phyloP scores from a whole-genome alignment of 805 yeast genomes.

The Pichia membranifaciens region DNA sequence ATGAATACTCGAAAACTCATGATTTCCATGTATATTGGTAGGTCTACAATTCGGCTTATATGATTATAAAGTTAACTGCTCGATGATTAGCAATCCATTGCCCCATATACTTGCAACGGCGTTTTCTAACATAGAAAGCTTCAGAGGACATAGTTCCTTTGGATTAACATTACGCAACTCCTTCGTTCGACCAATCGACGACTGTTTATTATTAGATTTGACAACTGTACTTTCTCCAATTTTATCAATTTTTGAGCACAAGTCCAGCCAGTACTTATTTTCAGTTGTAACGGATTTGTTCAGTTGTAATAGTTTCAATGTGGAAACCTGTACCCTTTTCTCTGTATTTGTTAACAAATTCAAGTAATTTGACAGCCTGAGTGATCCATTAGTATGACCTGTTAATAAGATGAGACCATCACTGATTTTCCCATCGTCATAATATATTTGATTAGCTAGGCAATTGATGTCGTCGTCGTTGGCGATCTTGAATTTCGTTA shows the following conservation, averaged over 20 bases:
- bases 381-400: conserved; percentile 19
- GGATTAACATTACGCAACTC: conserved; percentile 13
- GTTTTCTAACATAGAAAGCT: conserved; percentile 11
- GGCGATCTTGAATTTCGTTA: conserved; percentile 9
- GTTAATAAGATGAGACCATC: conserved; percentile 9
- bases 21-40: conserved; percentile 22
- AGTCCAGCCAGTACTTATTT: conserved; percentile 21
- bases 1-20: conserved; percentile 13
- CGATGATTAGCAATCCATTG: conserved; percentile 28
- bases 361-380: conserved; percentile 15
- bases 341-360: conserved; percentile 9
- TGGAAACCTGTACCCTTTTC: conserved; percentile 12
- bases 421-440: not conserved
- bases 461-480: conserved; percentile 13
- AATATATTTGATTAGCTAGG: conserved; percentile 5
- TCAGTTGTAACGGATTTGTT: conserved; percentile 13
- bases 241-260: conserved; percentile 14
- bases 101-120: conserved; percentile 23
- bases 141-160: conserved; percentile 12
- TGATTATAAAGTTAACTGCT: conserved; percentile 17
- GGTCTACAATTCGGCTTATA: conserved; percentile 26
- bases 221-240: conserved; percentile 2
- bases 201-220: not conserved
- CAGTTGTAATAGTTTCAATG: conserved; percentile 22
- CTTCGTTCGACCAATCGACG: conserved; percentile 1